A percentile compares a stretch with the other conserved stretches of the same genome.
Conservation (phyloP, 306 rosid species). For the Biancaea sappan region DNA sequence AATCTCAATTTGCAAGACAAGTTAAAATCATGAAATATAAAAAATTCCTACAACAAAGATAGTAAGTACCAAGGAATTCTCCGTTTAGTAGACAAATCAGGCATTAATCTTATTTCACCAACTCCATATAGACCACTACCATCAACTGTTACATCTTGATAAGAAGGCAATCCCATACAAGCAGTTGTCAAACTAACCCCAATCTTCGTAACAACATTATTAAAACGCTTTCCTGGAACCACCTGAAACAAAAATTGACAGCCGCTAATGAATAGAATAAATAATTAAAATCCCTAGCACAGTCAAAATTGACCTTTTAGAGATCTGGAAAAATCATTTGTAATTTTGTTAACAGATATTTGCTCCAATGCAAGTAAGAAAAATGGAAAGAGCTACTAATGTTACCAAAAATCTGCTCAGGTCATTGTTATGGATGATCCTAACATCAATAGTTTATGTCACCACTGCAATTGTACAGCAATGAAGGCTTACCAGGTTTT, state of each 20-base stretch:
- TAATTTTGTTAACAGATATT: neutral
- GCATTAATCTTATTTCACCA: constrained; percentile 83
- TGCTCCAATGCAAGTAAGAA: neutral
- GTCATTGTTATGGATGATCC: neutral
- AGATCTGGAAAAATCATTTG: neutral
- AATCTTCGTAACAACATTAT: constrained; percentile 49
- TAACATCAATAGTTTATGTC: neutral
- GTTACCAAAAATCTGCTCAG: neutral
- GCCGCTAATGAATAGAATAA: constrained; percentile 12
- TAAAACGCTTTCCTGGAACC: constrained; percentile 72
- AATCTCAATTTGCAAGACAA: neutral
- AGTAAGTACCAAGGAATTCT: constrained; percentile 77
- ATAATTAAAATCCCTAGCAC: neutral
- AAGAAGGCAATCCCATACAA: constrained; percentile 71
- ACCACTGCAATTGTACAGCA: neutral
- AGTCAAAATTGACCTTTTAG: neutral
- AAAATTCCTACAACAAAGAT: constrained; percentile 22
- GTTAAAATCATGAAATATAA: neutral
- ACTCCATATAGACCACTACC: constrained; percentile 70
- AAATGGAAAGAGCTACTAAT: neutral
- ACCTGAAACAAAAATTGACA: constrained; percentile 58
- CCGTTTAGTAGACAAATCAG: constrained; percentile 79
- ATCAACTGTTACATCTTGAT: constrained; percentile 62
- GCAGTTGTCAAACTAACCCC: constrained; percentile 79
- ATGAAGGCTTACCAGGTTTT: neutral